Evolutionary conservation across 2,329 filamentous ascomycete genomes (phyloP).

Genomic region (Phialemonium atrogriseum): DNA sequence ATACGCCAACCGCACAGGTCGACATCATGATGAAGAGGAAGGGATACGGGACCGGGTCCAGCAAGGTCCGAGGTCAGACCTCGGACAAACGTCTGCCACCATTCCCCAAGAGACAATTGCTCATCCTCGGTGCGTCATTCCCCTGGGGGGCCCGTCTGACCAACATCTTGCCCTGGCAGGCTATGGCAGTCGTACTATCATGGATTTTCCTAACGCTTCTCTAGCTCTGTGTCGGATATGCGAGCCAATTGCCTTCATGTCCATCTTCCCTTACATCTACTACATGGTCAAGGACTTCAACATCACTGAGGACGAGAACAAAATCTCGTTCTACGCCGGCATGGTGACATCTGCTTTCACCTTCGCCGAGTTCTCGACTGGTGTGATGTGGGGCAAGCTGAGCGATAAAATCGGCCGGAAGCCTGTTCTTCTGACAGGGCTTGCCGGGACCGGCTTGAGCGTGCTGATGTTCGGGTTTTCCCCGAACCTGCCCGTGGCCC

Average conservation of each 20-base stretch:
- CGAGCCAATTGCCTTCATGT: constrained; percentile 99
- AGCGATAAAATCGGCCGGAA: constrained; percentile 91
- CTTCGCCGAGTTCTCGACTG: constrained; percentile 88
- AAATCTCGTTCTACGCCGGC: constrained; percentile 86
- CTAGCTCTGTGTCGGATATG: constrained; percentile 83
- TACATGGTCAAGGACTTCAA: constrained; percentile 93
- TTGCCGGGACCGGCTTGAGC: constrained; percentile 84
- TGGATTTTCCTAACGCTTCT: too few relatives aligned
- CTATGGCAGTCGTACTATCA: constrained; percentile 1
- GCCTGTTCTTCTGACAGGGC: constrained; percentile 81
- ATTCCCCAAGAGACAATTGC: constrained; percentile 37
- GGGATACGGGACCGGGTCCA: constrained; percentile 9
- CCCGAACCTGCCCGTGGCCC: constrained; percentile 68
- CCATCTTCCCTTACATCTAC: constrained; percentile 97
- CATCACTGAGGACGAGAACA: constrained; percentile 67
- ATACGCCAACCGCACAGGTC: too few relatives aligned
- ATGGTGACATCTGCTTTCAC: constrained; percentile 96
- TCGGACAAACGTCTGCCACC: constrained; percentile 21
- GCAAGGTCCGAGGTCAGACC: constrained; percentile 1
- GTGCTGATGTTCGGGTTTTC: constrained; percentile 91
- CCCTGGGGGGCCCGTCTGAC: too few relatives aligned
- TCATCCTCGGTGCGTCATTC: constrained; percentile 38
- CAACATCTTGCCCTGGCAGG: too few relatives aligned
- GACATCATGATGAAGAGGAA: constrained; percentile 10
- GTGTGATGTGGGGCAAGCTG: constrained; percentile 85